Evolutionary conservation across 768 basidiomycete species (phyloP).

Genomic region (Pulveroboletus sp.): DNA sequence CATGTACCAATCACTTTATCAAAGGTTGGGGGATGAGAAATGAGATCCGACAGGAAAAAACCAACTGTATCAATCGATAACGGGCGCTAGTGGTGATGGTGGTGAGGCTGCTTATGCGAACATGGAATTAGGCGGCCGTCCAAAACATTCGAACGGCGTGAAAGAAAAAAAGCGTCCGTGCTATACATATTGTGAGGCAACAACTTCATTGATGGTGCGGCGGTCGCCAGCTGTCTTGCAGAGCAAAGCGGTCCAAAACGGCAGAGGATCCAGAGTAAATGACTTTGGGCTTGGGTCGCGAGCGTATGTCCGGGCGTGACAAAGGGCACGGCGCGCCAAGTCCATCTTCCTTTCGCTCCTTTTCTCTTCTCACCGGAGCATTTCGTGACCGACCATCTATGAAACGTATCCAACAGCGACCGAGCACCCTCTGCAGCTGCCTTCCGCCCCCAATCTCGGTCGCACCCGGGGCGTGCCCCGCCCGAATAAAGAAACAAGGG

Average conservation of each 20-base stretch:
- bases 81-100: constrained; percentile 33
- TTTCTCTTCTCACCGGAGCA: constrained; percentile 14
- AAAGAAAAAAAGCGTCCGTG: constrained; percentile 78
- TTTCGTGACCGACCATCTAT: constrained; percentile 32
- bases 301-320: constrained; percentile 6
- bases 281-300: constrained; percentile 17
- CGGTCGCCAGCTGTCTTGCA: constrained; percentile 17
- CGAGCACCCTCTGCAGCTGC: constrained; percentile 32
- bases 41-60: constrained; percentile 22
- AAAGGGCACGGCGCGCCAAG: constrained; percentile 22
- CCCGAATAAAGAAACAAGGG: constrained; percentile 30
- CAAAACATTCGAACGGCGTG: constrained; percentile 33
- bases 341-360: constrained; percentile 19
- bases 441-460: constrained; percentile 40
- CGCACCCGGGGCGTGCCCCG: constrained; percentile 41
- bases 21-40: constrained; percentile 18
- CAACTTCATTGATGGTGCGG: constrained; percentile 28
- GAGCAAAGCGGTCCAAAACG: constrained; percentile 17
- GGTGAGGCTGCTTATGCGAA: constrained; percentile 23
- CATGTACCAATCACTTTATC: constrained; percentile 22
- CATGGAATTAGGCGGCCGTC: constrained; percentile 30
- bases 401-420: constrained; percentile 32
- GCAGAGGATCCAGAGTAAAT: constrained; percentile 11
- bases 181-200: constrained; percentile 42
- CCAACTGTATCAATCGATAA: constrained; percentile 26